Conservation (phyloP, 2,329 filamentous ascomycete genomes). For the Zymoseptoria tritici region DNA sequence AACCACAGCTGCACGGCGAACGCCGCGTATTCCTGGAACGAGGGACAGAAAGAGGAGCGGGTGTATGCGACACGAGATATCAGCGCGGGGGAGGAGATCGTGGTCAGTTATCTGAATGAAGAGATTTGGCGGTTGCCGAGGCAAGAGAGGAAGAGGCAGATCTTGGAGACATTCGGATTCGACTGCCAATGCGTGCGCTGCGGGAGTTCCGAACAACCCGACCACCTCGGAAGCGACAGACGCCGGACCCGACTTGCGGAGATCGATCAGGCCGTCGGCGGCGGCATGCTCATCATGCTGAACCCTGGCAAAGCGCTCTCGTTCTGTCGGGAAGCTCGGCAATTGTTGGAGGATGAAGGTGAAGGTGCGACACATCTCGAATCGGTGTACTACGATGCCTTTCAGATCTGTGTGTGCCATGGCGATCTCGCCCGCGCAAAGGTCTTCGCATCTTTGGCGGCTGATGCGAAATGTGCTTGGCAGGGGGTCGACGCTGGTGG, state of each 20-base stretch:
- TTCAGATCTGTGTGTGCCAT: neutral
- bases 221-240: neutral
- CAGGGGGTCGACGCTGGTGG: neutral
- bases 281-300: neutral
- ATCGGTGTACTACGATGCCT: neutral
- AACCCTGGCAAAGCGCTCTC: neutral
- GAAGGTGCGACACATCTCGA: neutral
- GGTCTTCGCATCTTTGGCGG: neutral
- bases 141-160: neutral
- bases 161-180: neutral
- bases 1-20: neutral
- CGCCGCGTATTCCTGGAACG: neutral
- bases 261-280: neutral
- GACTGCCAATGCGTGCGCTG: neutral
- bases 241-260: neutral
- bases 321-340: neutral
- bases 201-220: neutral
- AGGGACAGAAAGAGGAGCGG: neutral
- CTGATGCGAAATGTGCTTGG: neutral
- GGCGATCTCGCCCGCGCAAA: neutral
- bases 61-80: neutral
- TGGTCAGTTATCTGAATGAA: neutral
- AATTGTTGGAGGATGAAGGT: neutral
- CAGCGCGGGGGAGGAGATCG: neutral
- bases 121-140: neutral